Evolutionary conservation across 176 grass and related monocot species (phyloP).

Genomic region (Saccharum spontaneum): DNA sequence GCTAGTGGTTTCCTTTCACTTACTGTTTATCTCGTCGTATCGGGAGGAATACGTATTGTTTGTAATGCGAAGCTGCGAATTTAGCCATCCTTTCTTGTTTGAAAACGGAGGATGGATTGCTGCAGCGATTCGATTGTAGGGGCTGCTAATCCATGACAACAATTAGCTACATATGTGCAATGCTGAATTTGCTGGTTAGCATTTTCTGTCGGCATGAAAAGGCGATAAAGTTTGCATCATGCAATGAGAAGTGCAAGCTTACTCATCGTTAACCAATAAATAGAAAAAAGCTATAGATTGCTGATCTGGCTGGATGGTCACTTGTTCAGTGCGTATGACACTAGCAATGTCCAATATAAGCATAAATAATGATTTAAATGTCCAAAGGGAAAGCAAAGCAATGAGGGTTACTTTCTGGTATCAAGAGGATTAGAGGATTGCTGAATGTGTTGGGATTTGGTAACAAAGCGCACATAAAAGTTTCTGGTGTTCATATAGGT

Average conservation of each 20-base stretch:
- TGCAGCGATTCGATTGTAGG: not conserved
- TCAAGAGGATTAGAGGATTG: not conserved
- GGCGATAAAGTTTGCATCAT: not conserved
- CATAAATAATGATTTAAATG: not conserved
- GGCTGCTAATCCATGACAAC: not conserved
- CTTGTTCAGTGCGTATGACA: not conserved
- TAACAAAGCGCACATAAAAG: not conserved
- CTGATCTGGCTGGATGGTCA: not conserved
- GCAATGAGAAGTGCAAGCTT: not conserved
- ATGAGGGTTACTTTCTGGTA: not conserved
- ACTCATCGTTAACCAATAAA: conserved; percentile 15
- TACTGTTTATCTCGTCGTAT: not conserved
- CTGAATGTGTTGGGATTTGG: not conserved
- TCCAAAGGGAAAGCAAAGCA: not conserved
- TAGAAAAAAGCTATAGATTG: not conserved
- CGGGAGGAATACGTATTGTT: not conserved
- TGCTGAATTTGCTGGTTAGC: not conserved
- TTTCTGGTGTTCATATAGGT: not conserved
- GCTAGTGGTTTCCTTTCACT: not conserved
- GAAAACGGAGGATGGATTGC: not conserved
- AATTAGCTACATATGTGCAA: not conserved
- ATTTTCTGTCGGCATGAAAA: not conserved
- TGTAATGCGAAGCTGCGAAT: not conserved
- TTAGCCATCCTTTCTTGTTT: not conserved
- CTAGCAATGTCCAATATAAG: not conserved